phyloP scores from a whole-genome alignment of 495 filamentous ascomycete species.

The Acidomyces sp. region DNA sequence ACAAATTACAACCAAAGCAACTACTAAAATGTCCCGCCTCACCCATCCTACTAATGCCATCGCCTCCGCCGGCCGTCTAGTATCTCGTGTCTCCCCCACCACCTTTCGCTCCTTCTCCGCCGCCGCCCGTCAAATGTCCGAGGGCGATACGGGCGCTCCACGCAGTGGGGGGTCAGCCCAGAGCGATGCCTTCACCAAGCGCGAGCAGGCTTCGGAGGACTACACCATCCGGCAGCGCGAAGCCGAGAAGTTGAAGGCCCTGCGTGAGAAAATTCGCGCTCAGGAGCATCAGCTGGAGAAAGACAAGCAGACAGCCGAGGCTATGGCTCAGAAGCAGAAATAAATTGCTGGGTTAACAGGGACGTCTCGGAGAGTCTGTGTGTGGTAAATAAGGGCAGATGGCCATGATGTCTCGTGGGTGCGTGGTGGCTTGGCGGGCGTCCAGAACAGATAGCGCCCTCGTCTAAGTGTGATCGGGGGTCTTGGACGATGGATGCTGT shows the following conservation, averaged over 20 bases:
- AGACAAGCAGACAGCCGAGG: slow-evolving; percentile 14
- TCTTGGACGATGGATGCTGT: no score
- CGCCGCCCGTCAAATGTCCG: slow-evolving; percentile 29
- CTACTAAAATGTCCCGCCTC: slow-evolving; percentile 14
- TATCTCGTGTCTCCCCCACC: slow-evolving; percentile 7
- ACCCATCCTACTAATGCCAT: no score
- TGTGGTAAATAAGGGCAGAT: not conserved
- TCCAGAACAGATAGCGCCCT: no score
- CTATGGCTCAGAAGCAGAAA: slow-evolving; percentile 12
- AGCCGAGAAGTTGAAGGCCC: slow-evolving; percentile 64
- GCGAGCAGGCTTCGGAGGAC: slow-evolving; percentile 79
- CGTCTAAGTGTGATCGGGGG: no score
- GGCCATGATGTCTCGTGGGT: not conserved
- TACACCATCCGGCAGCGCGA: slow-evolving; percentile 73
- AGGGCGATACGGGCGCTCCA: slow-evolving; percentile 37
- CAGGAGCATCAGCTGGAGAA: slow-evolving; percentile 13
- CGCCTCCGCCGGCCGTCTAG: no score
- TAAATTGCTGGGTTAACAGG: no score
- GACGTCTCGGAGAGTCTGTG: no score
- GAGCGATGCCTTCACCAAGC: slow-evolving; percentile 70
- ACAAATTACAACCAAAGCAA: slow-evolving; percentile 11
- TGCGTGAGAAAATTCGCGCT: slow-evolving; percentile 69
- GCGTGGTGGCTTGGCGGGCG: no score
- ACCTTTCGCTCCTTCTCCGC: slow-evolving; percentile 25
- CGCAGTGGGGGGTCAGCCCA: slow-evolving; percentile 31